Base-by-base conservation (phyloP, 257 asterid species). In the Rhazya stricta region DNA sequence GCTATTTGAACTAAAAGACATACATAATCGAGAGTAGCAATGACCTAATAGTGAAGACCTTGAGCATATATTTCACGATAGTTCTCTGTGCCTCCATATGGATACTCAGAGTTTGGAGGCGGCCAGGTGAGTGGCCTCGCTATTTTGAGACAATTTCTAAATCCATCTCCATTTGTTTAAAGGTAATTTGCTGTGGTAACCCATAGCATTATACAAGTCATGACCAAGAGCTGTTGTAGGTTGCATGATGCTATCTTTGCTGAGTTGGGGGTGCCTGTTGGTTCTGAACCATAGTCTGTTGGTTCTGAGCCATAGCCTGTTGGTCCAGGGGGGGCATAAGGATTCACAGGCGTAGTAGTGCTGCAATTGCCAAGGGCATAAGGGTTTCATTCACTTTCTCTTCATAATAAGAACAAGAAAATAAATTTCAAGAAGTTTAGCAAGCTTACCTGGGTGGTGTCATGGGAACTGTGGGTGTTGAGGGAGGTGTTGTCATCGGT, bases 361-460 rank as follows among this genome's bases (percentile, higher is more conserved):
- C 99, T 95, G 98, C 79, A 80, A 82, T 62, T 75, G 7, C 39
- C 76, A 80, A 77, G 15, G 70, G 66, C 77, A 80, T 77, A 80
- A 75, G 71, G 51, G 37, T 71, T 79, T 67, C 46, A 67, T 46
- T 58, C 36, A 6, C 67, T 29, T 25, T n/a, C 36, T 78, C 25
- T 27, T 18, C 51, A 46, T 57, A 65, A 51, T 0, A 51, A 29
- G 41, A 21, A 63, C 51, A 43, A 60, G 41, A 30, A 32, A 74
- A 29, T 43, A 39, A 37, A 3, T 65, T 9, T 36, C 54, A 1
- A n/a, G 37, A 45, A 57, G 74, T 60, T 53, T 58, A 53, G 48
- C 75, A 66, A 57, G 69, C 78, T 86, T 79, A 93, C 98, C 97
- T 93, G 67, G 96, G 97, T 32, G 97, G 89, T 42, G 91, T 81